phyloP scores from a whole-genome alignment of 208 protist species.

The Wallacemonas sp. region DNA sequence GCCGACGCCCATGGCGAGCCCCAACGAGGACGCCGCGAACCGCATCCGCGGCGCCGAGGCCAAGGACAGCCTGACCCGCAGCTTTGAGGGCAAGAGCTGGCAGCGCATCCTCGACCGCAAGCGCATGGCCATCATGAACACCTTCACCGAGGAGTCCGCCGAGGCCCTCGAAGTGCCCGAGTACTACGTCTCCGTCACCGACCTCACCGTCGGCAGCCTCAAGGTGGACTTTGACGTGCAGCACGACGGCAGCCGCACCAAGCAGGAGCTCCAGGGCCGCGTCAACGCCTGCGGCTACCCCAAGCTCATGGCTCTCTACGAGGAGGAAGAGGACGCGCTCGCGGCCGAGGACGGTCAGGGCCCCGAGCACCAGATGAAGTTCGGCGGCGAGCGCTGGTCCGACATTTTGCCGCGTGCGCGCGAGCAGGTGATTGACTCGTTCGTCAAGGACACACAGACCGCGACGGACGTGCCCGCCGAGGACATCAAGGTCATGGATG shows the following conservation, averaged over 20 bases:
- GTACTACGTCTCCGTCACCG: slow-evolving; percentile 50
- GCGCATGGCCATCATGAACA: slow-evolving; percentile 55
- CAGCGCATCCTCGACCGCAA: slow-evolving; percentile 59
- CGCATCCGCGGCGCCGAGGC: slow-evolving; percentile 11
- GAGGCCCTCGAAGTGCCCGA: slow-evolving; percentile 48
- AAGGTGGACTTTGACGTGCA: slow-evolving; percentile 52
- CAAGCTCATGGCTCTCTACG: slow-evolving; percentile 54
- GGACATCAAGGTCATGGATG: slow-evolving; percentile 36
- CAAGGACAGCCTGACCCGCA: slow-evolving; percentile 32
- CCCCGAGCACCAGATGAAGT: slow-evolving; percentile 54
- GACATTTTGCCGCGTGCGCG: slow-evolving; percentile 36
- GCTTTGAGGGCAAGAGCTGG: slow-evolving; percentile 71
- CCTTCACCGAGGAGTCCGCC: slow-evolving; percentile 70
- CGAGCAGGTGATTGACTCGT: slow-evolving; percentile 46
- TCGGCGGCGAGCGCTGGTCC: slow-evolving; percentile 52
- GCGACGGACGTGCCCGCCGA: slow-evolving; percentile 33
- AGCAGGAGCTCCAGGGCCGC: slow-evolving; percentile 33
- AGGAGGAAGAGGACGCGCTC: slow-evolving; percentile 27
- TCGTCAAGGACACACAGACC: slow-evolving; percentile 49
- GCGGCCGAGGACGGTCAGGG: slow-evolving; percentile 7
- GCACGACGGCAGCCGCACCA: slow-evolving; percentile 48
- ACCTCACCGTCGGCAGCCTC: slow-evolving; percentile 51
- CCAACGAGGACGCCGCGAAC: not conserved
- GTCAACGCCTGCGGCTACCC: slow-evolving; percentile 50
- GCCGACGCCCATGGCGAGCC: slow-evolving; percentile 25